These are phyloP conservation scores for Pugionium cornutum DNA, from an alignment of 345 rosid genomes.

Conservation along the genomic window DNA sequence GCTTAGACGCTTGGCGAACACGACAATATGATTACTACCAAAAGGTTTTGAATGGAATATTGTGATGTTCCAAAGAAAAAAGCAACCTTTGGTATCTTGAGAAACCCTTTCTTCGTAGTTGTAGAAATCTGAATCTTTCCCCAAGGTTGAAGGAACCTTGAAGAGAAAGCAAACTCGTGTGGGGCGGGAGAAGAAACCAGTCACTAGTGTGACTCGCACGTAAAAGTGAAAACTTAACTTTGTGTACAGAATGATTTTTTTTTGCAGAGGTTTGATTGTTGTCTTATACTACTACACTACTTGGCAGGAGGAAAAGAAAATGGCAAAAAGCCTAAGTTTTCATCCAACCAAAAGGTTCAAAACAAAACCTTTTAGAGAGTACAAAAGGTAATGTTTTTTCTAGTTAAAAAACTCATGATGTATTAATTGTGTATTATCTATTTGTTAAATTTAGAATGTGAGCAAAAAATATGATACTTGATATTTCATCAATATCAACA, in stretches of 20 bases:
- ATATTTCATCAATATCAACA: too few relatives aligned
- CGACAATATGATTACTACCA: constrained; percentile 98
- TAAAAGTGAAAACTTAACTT: constrained; percentile 23
- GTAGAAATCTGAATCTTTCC: constrained; percentile 10
- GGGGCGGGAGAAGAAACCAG: neutral
- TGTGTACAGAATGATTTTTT: constrained; percentile 36
- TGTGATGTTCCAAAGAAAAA: constrained; percentile 51
- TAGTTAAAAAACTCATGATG: constrained; percentile 25
- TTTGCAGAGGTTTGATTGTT: constrained; percentile 25
- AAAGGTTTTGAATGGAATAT: constrained; percentile 91
- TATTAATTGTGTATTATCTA: constrained; percentile 39
- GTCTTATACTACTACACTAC: constrained; percentile 6
- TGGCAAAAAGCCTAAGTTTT: constrained; percentile 27
- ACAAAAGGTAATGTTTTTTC: constrained; percentile 21
- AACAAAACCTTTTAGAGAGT: constrained; percentile 31
- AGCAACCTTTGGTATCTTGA: constrained; percentile 22
- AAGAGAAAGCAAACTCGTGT: constrained; percentile 6
- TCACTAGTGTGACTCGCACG: constrained; percentile 4
- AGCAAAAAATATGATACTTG: too few relatives aligned
- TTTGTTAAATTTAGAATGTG: neutral
- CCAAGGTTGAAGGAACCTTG: neutral
- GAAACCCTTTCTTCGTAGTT: constrained; percentile 24
- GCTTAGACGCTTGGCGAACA: constrained; percentile 99
- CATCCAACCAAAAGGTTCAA: neutral
- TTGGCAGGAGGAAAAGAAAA: constrained; percentile 10